Evolutionary conservation across 1,284 basidiomycete genomes (phyloP).

Genomic region (Austropuccinia psidii): DNA sequence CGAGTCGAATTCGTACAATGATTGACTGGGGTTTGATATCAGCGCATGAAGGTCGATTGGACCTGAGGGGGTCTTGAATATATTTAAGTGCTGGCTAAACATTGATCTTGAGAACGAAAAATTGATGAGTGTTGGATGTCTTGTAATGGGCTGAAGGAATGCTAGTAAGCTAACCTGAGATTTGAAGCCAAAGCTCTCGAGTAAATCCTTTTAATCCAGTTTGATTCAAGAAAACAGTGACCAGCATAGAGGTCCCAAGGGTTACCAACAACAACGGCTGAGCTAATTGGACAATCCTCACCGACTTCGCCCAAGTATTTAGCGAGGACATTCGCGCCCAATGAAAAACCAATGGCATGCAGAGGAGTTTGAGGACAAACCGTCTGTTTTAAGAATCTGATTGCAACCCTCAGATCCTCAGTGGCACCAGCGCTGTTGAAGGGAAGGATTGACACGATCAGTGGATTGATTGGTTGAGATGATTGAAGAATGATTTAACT

Average conservation of each 20-base stretch:
- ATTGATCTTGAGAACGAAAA: slow-evolving; percentile 50
- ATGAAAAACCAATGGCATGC: slow-evolving; percentile 81
- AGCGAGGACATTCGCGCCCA: slow-evolving; percentile 87
- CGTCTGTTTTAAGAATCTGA: slow-evolving; percentile 64
- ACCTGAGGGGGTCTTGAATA: neutral
- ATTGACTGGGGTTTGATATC: slow-evolving; percentile 41
- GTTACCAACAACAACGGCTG: slow-evolving; percentile 68
- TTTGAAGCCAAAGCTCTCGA: slow-evolving; percentile 43
- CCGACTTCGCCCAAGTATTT: slow-evolving; percentile 84
- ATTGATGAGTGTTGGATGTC: neutral
- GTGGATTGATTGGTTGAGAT: neutral
- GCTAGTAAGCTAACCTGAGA: slow-evolving; percentile 36
- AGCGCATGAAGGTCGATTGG: slow-evolving; percentile 41
- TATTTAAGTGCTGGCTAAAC: slow-evolving; percentile 57
- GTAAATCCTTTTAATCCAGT: slow-evolving; percentile 39
- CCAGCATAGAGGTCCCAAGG: slow-evolving; percentile 59
- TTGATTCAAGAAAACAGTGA: slow-evolving; percentile 40
- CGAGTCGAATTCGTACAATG: slow-evolving; percentile 51
- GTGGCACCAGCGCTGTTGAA: slow-evolving; percentile 54
- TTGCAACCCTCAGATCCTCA: slow-evolving; percentile 71
- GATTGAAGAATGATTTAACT: slow-evolving; percentile 37
- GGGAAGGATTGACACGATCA: neutral
- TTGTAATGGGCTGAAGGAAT: neutral
- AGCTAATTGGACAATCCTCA: slow-evolving; percentile 62
- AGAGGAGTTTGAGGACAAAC: slow-evolving; percentile 70